Percentiles rank a stretch among this genome's conserved stretches.
Evolutionary conservation across 306 rosid genomes (phyloP).

Genomic region (Gastrolobium villosum): DNA sequence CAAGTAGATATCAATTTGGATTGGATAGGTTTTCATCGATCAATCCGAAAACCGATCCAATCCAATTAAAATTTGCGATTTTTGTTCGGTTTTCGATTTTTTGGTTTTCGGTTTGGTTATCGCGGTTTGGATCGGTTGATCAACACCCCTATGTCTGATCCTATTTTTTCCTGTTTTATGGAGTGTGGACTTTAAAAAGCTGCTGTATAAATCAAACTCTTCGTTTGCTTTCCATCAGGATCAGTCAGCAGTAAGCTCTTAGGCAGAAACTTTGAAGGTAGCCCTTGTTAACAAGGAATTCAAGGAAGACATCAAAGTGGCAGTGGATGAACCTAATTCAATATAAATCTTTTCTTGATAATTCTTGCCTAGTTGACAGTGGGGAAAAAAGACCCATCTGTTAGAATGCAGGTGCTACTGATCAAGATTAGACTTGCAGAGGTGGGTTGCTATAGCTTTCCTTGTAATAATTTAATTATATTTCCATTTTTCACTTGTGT

Average conservation of each 20-base stretch:
- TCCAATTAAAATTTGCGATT: no score
- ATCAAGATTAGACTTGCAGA: slow-evolving; percentile 80
- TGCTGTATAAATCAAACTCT: slow-evolving; percentile 36
- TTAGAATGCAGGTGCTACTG: slow-evolving; percentile 77
- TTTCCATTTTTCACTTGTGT: not conserved
- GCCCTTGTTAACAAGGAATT: slow-evolving; percentile 50
- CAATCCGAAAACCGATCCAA: no score
- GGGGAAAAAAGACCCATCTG: slow-evolving; percentile 75
- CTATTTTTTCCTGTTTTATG: slow-evolving; percentile 1
- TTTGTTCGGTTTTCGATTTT: no score
- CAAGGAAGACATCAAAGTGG: slow-evolving; percentile 43
- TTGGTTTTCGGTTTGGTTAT: no score
- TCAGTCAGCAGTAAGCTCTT: slow-evolving; percentile 49
- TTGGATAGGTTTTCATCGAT: no score
- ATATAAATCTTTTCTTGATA: slow-evolving; percentile 44
- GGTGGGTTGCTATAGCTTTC: slow-evolving; percentile 56
- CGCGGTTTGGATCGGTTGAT: no score
- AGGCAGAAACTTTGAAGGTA: slow-evolving; percentile 43
- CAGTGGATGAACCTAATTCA: slow-evolving; percentile 49
- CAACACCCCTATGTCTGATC: no score
- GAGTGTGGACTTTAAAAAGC: not conserved
- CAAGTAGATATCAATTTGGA: no score
- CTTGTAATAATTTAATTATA: not conserved
- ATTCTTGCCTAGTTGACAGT: slow-evolving; percentile 55
- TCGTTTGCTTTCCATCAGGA: slow-evolving; percentile 43